Conservation (phyloP, 805 yeast species). For the Cyberlindnera petersonii region DNA sequence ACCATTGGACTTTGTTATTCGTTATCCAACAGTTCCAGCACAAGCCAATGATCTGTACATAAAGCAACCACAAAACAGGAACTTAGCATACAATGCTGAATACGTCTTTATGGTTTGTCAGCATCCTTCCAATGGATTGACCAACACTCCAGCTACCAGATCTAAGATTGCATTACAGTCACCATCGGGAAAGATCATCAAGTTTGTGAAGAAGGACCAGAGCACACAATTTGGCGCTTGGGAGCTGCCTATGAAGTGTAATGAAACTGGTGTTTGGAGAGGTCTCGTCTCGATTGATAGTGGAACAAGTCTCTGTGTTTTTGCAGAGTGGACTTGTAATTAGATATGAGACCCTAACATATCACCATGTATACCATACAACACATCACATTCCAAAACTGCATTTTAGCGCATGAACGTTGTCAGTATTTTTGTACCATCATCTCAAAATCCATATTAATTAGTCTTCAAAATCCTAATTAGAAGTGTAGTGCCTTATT, state of each 20-base stretch:
- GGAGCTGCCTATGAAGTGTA: slow-evolving; percentile 56
- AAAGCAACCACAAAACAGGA: slow-evolving; percentile 75
- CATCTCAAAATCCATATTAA: too few relatives aligned
- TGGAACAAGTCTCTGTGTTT: slow-evolving; percentile 78
- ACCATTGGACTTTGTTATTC: slow-evolving; percentile 62
- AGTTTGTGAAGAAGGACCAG: slow-evolving; percentile 49
- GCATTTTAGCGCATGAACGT: too few relatives aligned
- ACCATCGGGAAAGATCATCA: slow-evolving; percentile 76
- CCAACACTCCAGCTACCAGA: slow-evolving; percentile 27
- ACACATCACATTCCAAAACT: background rate
- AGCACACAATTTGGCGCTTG: slow-evolving; percentile 49
- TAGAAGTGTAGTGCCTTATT: too few relatives aligned
- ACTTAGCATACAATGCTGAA: slow-evolving; percentile 50
- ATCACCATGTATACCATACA: background rate
- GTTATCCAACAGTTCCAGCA: slow-evolving; percentile 68
- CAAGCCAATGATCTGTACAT: slow-evolving; percentile 75
- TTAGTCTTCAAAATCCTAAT: too few relatives aligned
- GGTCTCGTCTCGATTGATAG: slow-evolving; percentile 77
- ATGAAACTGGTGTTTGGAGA: slow-evolving; percentile 79
- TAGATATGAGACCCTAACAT: background rate
- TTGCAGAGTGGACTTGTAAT: slow-evolving; percentile 81
- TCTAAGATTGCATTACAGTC: slow-evolving; percentile 69
- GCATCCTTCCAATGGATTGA: slow-evolving; percentile 32
- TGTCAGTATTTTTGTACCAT: too few relatives aligned
- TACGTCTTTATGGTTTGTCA: slow-evolving; percentile 65